Base-by-base conservation (phyloP, 345 rosid species). In the Microcos paniculata region DNA sequence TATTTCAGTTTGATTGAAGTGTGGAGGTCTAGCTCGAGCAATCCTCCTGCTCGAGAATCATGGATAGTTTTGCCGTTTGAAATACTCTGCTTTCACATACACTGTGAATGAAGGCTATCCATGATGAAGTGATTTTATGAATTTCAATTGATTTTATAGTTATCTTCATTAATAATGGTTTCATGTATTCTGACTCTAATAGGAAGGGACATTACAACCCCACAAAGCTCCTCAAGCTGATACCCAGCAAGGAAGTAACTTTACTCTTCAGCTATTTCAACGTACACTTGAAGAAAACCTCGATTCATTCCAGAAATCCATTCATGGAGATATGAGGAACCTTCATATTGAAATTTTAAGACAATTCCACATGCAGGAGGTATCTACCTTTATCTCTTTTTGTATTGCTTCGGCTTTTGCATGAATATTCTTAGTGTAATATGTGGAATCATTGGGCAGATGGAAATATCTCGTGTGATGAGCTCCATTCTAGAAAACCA, bases 341-440 rank as follows among this genome's bases (percentile, higher is more conserved):
- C 84, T 94, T 35, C 98, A 92, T 84, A 91, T 94, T 19, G 99
- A 96, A 84, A 84, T 96, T 62, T 87, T 94, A 24, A 83, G 98
- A 82, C 98, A 96, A 78, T 96, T 90, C 76, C 99, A 96, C 76
- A 85, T 94, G 92, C 98, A 92, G 75, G 94, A 91, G 96, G 99
- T 91, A 84, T 31, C 49, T 6, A 46, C 45, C 10, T 67, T 28
- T 18, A 40, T 35, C 75, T 69, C 23, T 72, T 62, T 23, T 64
- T 11, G 43, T 56, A 35, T 75, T 56, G 42, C 43, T 78, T 52
- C 24, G 6, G 40, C 48, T 71, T 30, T 70, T 55, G n/a, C 18
- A 15, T 35, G 1, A 24, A 42, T 45, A 21, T 57, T 30, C 52
- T 61, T 28, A 13, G 31, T 26, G 69, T 62, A 31, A 49, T 65